These are phyloP conservation scores for Aspergillus sclerotioniger DNA, from an alignment of 495 filamentous ascomycete species.

Conservation along the genomic window DNA sequence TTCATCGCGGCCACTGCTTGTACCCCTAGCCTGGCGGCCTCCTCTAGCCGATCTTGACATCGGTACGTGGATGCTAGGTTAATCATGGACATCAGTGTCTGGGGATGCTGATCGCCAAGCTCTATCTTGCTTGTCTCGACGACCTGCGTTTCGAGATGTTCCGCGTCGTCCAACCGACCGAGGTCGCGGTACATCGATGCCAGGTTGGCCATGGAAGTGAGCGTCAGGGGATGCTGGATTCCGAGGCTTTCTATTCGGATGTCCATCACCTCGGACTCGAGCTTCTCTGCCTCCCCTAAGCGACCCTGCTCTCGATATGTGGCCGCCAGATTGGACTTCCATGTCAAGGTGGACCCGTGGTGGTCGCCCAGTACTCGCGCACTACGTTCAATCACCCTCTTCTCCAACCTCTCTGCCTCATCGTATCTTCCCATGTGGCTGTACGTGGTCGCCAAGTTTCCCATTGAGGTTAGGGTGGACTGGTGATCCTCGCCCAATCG, in stretches of 20 bases:
- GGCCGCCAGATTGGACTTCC: constrained; percentile 24
- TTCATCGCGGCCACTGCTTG: constrained; percentile 27
- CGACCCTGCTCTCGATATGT: constrained; percentile 21
- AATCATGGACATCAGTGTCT: constrained; percentile 25
- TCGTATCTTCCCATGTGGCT: constrained; percentile 26
- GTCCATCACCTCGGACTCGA: constrained; percentile 23
- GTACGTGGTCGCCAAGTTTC: constrained; percentile 27
- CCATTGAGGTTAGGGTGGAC: constrained; percentile 25
- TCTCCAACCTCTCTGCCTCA: constrained; percentile 27
- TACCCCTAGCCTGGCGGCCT: constrained; percentile 35
- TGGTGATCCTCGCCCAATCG: constrained; percentile 21
- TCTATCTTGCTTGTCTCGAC: constrained; percentile 10
- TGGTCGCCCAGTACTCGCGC: constrained; percentile 3
- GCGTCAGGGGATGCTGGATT: constrained; percentile 33
- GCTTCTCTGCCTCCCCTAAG: constrained; percentile 26
- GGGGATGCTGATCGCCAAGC: constrained; percentile 19
- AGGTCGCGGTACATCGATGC: constrained; percentile 14
- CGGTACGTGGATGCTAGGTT: constrained; percentile 29
- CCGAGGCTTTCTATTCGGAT: constrained; percentile 24
- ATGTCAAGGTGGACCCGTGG: constrained; percentile 27
- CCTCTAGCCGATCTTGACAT: constrained; percentile 32
- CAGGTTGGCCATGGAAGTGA: constrained; percentile 28
- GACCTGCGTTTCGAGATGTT: constrained; percentile 23
- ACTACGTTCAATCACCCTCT: constrained; percentile 24
- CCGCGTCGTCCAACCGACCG: constrained; percentile 29